Base-by-base conservation (phyloP, 2,329 filamentous ascomycete species). In the Cladosporium velox region DNA sequence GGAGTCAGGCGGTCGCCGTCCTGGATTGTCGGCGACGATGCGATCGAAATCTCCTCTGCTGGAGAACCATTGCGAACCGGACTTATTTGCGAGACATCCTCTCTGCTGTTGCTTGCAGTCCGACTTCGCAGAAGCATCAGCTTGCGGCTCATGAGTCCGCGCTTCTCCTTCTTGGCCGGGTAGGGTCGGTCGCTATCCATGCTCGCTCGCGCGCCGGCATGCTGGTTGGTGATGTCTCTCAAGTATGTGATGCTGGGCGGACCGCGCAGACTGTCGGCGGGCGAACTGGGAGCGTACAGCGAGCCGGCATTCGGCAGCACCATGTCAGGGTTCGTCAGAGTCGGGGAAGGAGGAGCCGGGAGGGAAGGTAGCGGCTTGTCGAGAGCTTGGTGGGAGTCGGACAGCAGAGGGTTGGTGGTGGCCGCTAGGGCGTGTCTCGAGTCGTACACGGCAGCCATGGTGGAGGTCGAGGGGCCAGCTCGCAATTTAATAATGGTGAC, bases 321-420 rank as follows among this genome's bases (percentile, higher is more conserved):
- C 92, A 97, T 93, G 77, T 96, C 93, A 62, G 93, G 92, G 78
- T 97, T 96, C 65, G 92, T 96, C 73, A 97, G 82, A 2, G 93
- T 96, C 57, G 93, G 93, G 67, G 92, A 96, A 14, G 87, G 88
- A 69, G 90, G 88, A 38, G 70, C 68, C n/a, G 74, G 74, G 62
- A 75, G 60, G 15, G 60, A 63, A 30, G 60, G 60, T 14, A 65
- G 63, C 12, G 63, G 63, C 47, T 65, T 65, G 41, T 65, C 63
- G 30, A 41, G 14, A 21, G 34, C 26, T 30, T 60, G 63, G 30
- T 44, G 55, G 4, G 63, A 41, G 55, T 38, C n/a, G 24, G 60
- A 57, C 6, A 47, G 49, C n/a, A 64, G 21, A 44, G 47, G 55
- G 51, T 18, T 47, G 41, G 38, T 44, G 38, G 21, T 41, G 14